Base-by-base conservation (phyloP, 1,284 basidiomycete species). In the Meripilus lineatus region DNA sequence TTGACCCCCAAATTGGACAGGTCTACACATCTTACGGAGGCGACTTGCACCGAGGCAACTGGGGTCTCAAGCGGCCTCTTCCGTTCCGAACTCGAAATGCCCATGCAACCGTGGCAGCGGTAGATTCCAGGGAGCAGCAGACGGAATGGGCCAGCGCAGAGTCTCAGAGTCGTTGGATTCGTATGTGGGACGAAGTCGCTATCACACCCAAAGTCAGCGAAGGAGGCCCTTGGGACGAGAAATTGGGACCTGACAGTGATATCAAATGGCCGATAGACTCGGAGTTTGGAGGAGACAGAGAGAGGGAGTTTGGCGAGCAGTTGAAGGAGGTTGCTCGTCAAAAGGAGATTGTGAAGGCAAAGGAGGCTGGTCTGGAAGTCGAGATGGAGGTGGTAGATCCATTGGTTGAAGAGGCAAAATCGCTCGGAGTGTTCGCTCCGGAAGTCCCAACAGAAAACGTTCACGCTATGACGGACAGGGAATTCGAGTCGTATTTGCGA, bases 51-150 rank as follows among this genome's bases (percentile, higher is more conserved):
- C 76, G 87, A 25, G 87, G 87, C 42, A 76, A 89, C 63, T 90
- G 78, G 74, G 87, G 87, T 28, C 67, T 89, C 47, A 90, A 90
- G 63, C 78, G 88, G 1, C 81, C 86, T 26, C 73, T 89, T 18
- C 67, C 82, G 5, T 63, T 84, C 44, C 76, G 79, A 39, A 54
- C 58, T 30, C 74, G 75, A 39, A 73, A 78, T 50, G 75, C 77
- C 5, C 75, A 71, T 54, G 76, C 89, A 45, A 77, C 79, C 35
- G 57, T 80, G 57, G 60, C 70, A 58, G 58, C 68, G 54, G 74
- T 85, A 57, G 87, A 90, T 55, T 78, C 83, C 22, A 73, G 68
- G 38, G 77, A 84, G 48, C 72, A 86, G 52, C 87, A 84, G 61
- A 83, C 84, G 18, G 82, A 85, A 54, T 90, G 87, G 86, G 71